Conservation (phyloP, 1,284 basidiomycete species). For the Malassezia pachydermatis region DNA sequence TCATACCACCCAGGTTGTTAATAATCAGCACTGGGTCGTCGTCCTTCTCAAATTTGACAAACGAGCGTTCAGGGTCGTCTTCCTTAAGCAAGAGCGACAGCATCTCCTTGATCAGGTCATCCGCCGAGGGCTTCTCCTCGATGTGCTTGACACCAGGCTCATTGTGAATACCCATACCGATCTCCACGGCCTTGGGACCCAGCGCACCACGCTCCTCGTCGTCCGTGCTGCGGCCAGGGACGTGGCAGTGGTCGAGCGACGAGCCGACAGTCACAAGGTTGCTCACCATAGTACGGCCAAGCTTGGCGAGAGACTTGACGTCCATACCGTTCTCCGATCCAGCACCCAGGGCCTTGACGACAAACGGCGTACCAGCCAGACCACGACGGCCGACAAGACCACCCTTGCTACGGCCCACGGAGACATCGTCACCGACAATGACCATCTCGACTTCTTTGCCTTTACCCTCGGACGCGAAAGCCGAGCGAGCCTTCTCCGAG, state of each 20-base stretch:
- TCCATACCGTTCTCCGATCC: constrained; percentile 36
- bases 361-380: constrained; percentile 50
- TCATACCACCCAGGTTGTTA: constrained; percentile 57
- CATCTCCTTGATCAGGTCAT: constrained; percentile 37
- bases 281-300: constrained; percentile 56
- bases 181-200: constrained; percentile 50
- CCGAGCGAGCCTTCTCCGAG: constrained; percentile 44
- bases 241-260: constrained; percentile 56
- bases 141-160: constrained; percentile 54
- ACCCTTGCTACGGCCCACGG: constrained; percentile 50
- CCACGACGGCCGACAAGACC: constrained; percentile 52
- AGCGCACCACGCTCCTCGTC: constrained; percentile 41
- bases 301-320: constrained; percentile 34
- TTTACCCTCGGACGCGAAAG: constrained; percentile 30
- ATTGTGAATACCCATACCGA: constrained; percentile 57
- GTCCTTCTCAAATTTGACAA: constrained; percentile 50
- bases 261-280: constrained; percentile 55
- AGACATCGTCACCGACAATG: constrained; percentile 52
- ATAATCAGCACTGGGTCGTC: constrained; percentile 51
- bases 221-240: constrained; percentile 52
- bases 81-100: constrained; percentile 42
- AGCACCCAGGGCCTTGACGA: constrained; percentile 46
- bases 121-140: constrained; percentile 36
- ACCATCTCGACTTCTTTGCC: constrained; percentile 50
- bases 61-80: constrained; percentile 50